These are phyloP conservation scores for Aspergillus piperis DNA, from an alignment of 2,329 filamentous ascomycete genomes.

Conservation along the genomic window DNA sequence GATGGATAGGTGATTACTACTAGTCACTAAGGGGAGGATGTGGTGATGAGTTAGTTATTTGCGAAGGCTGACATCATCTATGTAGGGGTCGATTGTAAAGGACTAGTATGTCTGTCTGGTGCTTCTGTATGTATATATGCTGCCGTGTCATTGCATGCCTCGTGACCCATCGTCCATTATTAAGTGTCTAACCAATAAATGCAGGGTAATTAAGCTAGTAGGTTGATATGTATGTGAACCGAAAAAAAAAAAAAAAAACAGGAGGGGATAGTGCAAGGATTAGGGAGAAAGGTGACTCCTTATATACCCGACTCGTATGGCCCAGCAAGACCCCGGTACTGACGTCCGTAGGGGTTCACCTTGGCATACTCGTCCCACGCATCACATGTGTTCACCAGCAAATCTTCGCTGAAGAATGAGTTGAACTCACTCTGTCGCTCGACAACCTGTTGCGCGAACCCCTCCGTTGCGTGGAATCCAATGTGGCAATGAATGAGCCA, in stretches of 20 bases:
- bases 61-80: no score
- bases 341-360: conserved; percentile 2
- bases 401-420: conserved; percentile 20
- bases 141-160: not conserved
- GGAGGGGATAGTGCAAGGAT: not conserved
- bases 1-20: no score
- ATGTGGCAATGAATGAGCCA: conserved; percentile 42
- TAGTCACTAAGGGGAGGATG: no score
- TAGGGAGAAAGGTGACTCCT: not conserved
- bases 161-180: not conserved
- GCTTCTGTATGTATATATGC: not conserved
- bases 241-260: no score
- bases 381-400: conserved; percentile 19
- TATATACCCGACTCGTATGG: conserved; percentile 6
- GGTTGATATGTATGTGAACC: no score
- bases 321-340: not conserved
- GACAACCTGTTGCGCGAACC: conserved; percentile 37
- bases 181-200: not conserved
- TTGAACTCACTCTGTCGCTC: conserved; percentile 32
- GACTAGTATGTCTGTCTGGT: no score
- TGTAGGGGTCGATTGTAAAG: no score
- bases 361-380: conserved; percentile 21
- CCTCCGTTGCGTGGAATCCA: conserved; percentile 32
- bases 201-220: no score
- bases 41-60: no score